A percentile compares a stretch with the other conserved stretches of the same genome.
Conservation (phyloP, 2,329 filamentous ascomycete species). For the Aspergillus transmontanensis region DNA sequence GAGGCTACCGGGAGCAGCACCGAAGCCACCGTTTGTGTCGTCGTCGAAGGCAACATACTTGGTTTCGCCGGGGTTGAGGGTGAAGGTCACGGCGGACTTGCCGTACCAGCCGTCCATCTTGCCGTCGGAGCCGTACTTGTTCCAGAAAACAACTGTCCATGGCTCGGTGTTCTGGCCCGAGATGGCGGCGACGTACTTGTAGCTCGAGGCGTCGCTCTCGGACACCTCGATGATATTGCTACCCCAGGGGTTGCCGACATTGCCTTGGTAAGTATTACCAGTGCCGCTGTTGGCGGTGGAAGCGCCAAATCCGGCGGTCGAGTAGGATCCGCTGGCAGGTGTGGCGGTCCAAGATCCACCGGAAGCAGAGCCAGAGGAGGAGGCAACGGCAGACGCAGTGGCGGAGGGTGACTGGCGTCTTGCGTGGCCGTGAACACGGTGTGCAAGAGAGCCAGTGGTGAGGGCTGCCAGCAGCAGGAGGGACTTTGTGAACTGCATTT, state of each 20-base stretch:
- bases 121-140: conserved; percentile 40
- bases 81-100: conserved; percentile 34
- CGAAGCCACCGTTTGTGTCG: conserved; percentile 39
- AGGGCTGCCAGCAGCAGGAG: conserved; percentile 36
- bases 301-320: conserved; percentile 37
- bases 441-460: conserved; percentile 25
- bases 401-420: conserved; percentile 20
- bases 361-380: conserved; percentile 10
- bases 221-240: conserved; percentile 44
- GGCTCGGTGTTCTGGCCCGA: conserved; percentile 33
- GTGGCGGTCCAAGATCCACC: conserved; percentile 24
- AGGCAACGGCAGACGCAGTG: conserved; percentile 9
- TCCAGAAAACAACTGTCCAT: conserved; percentile 44
- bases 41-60: conserved; percentile 41
- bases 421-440: conserved; percentile 20
- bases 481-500: conserved; percentile 35
- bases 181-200: conserved; percentile 42
- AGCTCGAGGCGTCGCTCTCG: conserved; percentile 29
- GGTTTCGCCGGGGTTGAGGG: conserved; percentile 35
- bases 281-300: conserved; percentile 27
- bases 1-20: conserved; percentile 28
- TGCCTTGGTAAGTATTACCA: conserved; percentile 37
- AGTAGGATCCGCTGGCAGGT: conserved; percentile 26
- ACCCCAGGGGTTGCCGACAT: conserved; percentile 43
- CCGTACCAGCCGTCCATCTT: conserved; percentile 40